These are phyloP conservation scores for Hyphodiscus hymeniophilus DNA, from an alignment of 495 filamentous ascomycete species.

Conservation along the genomic window DNA sequence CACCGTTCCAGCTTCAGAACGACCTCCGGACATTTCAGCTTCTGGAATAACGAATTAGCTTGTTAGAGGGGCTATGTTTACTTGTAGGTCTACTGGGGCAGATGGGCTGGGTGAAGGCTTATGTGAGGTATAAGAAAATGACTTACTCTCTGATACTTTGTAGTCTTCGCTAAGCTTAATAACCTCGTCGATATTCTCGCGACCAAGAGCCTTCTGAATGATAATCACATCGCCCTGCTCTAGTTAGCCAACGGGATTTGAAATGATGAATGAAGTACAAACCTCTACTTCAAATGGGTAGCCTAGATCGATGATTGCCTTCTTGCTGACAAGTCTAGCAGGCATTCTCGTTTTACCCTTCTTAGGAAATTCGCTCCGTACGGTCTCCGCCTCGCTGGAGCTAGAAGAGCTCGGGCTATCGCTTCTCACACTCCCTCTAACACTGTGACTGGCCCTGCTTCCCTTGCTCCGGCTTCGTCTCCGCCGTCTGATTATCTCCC, in stretches of 20 bases:
- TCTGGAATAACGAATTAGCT: conserved; percentile 10
- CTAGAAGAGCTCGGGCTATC: conserved; percentile 29
- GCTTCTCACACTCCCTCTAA: conserved; percentile 35
- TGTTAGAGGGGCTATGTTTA: conserved; percentile 4
- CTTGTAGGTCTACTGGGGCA: neutral
- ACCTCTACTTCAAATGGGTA: conserved; percentile 88
- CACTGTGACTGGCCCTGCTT: conserved; percentile 27
- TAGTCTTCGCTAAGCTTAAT: conserved; percentile 73
- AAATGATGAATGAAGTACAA: conserved; percentile 19
- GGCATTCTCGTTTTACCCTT: conserved; percentile 86
- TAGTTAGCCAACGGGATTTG: neutral
- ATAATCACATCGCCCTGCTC: conserved; percentile 65
- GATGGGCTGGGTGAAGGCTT: neutral
- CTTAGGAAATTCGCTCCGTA: conserved; percentile 59
- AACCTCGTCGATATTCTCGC: conserved; percentile 83
- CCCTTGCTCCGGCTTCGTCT: conserved; percentile 30
- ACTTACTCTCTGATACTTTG: conserved; percentile 35
- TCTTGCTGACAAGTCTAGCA: conserved; percentile 60
- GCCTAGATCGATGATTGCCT: conserved; percentile 71
- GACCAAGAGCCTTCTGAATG: conserved; percentile 72
- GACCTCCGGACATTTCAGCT: conserved; percentile 15
- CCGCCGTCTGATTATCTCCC: conserved; percentile 35
- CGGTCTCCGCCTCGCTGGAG: conserved; percentile 27
- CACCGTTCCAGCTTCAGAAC: conserved; percentile 15
- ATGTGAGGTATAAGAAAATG: conserved; percentile 9